phyloP scores from a whole-genome alignment of 2,329 filamentous ascomycete genomes.

The Mycocentrospora acerina region DNA sequence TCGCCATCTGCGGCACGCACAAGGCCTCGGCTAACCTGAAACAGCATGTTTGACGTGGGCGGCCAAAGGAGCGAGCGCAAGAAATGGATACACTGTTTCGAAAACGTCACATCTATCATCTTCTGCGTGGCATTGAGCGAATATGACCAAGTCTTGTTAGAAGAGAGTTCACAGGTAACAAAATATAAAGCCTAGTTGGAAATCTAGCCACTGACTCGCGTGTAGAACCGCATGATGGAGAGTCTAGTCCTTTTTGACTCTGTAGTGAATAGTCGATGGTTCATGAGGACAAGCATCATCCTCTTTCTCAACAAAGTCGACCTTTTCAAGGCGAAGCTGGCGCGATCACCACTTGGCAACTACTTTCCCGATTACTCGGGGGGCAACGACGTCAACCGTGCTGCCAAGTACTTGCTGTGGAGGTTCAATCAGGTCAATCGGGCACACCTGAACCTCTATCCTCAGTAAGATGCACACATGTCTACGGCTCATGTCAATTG shows the following conservation, averaged over 20 bases:
- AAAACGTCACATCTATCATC: slow-evolving; percentile 99
- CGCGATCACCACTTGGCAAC: slow-evolving; percentile 83
- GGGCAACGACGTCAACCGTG: slow-evolving; percentile 95
- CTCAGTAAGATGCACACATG: slow-evolving; percentile 61
- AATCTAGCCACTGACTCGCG: slow-evolving; percentile 23
- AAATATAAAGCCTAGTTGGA: slow-evolving; percentile 49
- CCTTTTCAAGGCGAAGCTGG: slow-evolving; percentile 93
- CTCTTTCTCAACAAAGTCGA: slow-evolving; percentile 99
- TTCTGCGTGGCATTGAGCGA: slow-evolving; percentile 98
- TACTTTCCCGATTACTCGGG: slow-evolving; percentile 99
- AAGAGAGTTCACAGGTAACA: slow-evolving; percentile 98
- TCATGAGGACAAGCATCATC: slow-evolving; percentile 98
- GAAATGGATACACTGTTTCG: slow-evolving; percentile 99
- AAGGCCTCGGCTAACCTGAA: slow-evolving; percentile 32
- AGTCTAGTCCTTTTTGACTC: slow-evolving; percentile 95
- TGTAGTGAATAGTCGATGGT: slow-evolving; percentile 98
- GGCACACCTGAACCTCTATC: slow-evolving; percentile 93
- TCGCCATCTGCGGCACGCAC: slow-evolving; percentile 6
- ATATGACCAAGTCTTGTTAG: slow-evolving; percentile 94
- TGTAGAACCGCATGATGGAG: slow-evolving; percentile 98
- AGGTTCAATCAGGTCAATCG: slow-evolving; percentile 98
- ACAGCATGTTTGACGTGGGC: slow-evolving; percentile 98
- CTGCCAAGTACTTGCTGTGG: slow-evolving; percentile 96
- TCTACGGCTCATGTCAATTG: slow-evolving; percentile 14
- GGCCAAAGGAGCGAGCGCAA: slow-evolving; percentile 96